These are phyloP conservation scores for Coix lacrymajobi DNA, from an alignment of 176 grass and related monocot genomes.

Conservation along the genomic window DNA sequence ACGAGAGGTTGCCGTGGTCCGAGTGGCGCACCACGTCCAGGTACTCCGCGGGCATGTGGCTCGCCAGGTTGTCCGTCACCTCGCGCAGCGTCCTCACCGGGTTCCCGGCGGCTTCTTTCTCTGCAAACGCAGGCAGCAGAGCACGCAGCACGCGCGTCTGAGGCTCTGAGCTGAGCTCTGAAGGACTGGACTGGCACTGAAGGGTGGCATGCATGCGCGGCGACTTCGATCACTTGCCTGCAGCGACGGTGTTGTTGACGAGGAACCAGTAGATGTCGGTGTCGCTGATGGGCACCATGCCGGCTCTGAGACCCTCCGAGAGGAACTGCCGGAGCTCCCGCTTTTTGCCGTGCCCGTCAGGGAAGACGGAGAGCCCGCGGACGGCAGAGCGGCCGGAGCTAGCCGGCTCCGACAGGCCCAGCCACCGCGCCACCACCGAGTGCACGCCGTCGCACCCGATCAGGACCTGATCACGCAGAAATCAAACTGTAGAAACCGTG, in stretches of 20 bases:
- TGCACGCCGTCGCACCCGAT: conserved; percentile 69
- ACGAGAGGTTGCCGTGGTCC: conserved; percentile 32
- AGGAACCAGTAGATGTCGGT: conserved; percentile 51
- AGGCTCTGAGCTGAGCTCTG: neutral
- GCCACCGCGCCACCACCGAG: conserved; percentile 57
- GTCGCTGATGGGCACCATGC: conserved; percentile 45
- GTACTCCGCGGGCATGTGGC: conserved; percentile 39
- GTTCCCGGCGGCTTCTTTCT: conserved; percentile 19
- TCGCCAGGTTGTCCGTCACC: conserved; percentile 33
- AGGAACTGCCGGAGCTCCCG: conserved; percentile 44
- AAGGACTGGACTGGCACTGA: no score
- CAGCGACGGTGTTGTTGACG: conserved; percentile 29
- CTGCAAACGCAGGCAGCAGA: neutral
- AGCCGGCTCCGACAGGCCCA: conserved; percentile 43
- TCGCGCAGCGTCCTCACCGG: conserved; percentile 27
- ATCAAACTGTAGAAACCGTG: no score
- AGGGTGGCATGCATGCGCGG: neutral
- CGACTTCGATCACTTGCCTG: conserved; percentile 24
- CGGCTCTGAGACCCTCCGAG: conserved; percentile 31
- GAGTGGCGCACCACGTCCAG: conserved; percentile 36
- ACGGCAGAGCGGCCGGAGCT: conserved; percentile 34
- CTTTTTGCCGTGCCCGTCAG: conserved; percentile 42
- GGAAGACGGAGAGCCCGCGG: conserved; percentile 42
- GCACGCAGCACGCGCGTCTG: neutral
- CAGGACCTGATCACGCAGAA: conserved; percentile 32